Evolutionary conservation across 179 eudicot genomes (phyloP).

Genomic region (Corrigiola litoralis): DNA sequence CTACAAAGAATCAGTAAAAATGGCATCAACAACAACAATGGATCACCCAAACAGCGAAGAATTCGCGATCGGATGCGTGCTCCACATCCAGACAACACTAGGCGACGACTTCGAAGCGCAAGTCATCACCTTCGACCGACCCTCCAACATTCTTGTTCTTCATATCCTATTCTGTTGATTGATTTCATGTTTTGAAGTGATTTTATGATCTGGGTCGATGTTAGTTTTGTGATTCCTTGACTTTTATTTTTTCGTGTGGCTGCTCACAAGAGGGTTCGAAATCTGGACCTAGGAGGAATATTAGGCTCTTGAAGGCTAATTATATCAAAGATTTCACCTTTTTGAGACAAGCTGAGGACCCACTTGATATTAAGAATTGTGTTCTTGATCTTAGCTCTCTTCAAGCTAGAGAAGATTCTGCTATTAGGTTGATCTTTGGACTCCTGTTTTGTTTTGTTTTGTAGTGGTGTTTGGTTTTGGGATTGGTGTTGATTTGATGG

Average conservation of each 20-base stretch:
- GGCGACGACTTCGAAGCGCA: slow-evolving; percentile 88
- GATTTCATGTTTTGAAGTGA: not conserved
- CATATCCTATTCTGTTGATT: slow-evolving; percentile 57
- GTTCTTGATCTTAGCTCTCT: slow-evolving; percentile 65
- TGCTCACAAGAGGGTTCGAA: slow-evolving; percentile 75
- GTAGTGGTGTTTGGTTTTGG: not conserved
- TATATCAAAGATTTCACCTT: slow-evolving; percentile 70
- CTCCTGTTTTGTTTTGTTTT: not conserved
- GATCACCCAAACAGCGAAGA: slow-evolving; percentile 41
- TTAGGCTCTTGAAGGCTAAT: slow-evolving; percentile 75
- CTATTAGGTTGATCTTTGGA: slow-evolving; percentile 53
- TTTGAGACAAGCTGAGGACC: slow-evolving; percentile 73
- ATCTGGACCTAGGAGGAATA: slow-evolving; percentile 59
- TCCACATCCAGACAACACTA: slow-evolving; percentile 77
- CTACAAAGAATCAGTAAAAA: not conserved
- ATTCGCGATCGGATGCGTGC: slow-evolving; percentile 67
- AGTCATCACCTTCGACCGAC: slow-evolving; percentile 70
- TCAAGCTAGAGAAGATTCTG: slow-evolving; percentile 78
- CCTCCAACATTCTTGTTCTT: slow-evolving; percentile 85
- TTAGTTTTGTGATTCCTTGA: slow-evolving; percentile 37
- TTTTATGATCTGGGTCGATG: not conserved
- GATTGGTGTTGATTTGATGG: not conserved
- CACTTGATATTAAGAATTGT: slow-evolving; percentile 66
- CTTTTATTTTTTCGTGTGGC: slow-evolving; percentile 16
- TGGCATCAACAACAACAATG: slow-evolving; percentile 21